Evolutionary conservation across 257 asterid genomes (phyloP).

Genomic region (Nicotiana benthamiana): DNA sequence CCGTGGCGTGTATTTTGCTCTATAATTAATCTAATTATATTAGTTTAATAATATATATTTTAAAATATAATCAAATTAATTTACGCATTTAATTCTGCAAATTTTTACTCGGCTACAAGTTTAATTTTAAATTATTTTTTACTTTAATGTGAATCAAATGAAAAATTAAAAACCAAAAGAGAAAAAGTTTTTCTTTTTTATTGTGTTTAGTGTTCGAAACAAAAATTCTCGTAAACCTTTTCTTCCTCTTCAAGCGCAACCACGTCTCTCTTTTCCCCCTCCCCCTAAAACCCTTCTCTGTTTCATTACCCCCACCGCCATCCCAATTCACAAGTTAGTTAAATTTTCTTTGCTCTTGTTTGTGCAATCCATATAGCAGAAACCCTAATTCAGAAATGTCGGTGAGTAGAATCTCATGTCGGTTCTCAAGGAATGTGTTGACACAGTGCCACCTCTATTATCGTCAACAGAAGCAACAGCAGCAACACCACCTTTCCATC

Average conservation of each 20-base stretch:
- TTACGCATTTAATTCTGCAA: too few species aligned
- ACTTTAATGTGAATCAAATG: too few species aligned
- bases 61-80: too few species aligned
- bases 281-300: background rate
- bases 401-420: conserved; percentile 43
- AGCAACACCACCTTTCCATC: conserved; percentile 6
- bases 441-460: conserved; percentile 35
- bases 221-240: background rate
- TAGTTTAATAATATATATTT: too few species aligned
- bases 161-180: too few species aligned
- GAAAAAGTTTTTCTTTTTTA: background rate
- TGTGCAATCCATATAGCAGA: background rate
- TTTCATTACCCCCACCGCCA: conserved; percentile 1
- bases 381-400: conserved; percentile 28
- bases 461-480: conserved; percentile 22
- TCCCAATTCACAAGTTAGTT: background rate
- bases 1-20: too few species aligned
- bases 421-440: conserved; percentile 39
- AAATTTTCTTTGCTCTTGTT: background rate
- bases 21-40: too few species aligned
- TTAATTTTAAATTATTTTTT: too few species aligned
- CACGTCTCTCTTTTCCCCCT: background rate
- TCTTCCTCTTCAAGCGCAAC: background rate
- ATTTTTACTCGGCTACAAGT: too few species aligned
- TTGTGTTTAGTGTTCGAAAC: background rate